Evolutionary conservation across 1,139 yeast species (phyloP).

Genomic region (Lodderomyces orthopsilosis): DNA sequence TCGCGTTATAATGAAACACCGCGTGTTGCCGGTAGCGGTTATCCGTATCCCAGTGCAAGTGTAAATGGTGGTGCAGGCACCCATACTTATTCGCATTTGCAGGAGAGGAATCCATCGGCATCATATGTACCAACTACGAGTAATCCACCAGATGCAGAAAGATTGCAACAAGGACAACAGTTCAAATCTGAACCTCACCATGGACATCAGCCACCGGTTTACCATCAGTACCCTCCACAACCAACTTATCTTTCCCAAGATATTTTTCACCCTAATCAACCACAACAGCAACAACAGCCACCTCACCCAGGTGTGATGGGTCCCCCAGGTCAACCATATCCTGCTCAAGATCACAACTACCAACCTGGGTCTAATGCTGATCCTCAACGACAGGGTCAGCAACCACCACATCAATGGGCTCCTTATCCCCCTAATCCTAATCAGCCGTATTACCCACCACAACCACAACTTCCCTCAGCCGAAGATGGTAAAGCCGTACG

Average conservation of each 20-base stretch:
- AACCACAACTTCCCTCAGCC: constrained; percentile 6
- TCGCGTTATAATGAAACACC: constrained; percentile 2
- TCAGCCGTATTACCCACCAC: constrained; percentile 7
- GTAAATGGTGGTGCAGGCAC: constrained; percentile 1
- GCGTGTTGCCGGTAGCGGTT: not conserved
- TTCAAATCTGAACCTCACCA: not conserved
- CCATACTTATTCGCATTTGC: not conserved
- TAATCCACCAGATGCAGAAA: constrained; percentile 7
- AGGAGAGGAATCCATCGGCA: constrained; percentile 1
- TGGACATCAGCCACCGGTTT: constrained; percentile 7
- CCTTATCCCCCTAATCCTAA: constrained; percentile 9
- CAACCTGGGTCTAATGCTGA: not conserved
- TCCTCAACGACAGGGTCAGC: constrained; percentile 6
- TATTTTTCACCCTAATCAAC: constrained; percentile 9
- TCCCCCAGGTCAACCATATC: not conserved
- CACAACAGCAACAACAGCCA: constrained; percentile 7
- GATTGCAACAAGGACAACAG: constrained; percentile 7
- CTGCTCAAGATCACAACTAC: constrained; percentile 1
- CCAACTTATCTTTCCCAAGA: constrained; percentile 12
- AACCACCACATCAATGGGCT: constrained; percentile 6
- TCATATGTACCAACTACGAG: constrained; percentile 8
- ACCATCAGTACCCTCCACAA: constrained; percentile 14
- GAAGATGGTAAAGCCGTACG: constrained; percentile 2
- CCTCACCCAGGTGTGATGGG: not conserved
- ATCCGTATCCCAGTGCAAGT: not conserved